phyloP scores from a whole-genome alignment of 129 eudicot genomes.

The Helianthus tuberosus region DNA sequence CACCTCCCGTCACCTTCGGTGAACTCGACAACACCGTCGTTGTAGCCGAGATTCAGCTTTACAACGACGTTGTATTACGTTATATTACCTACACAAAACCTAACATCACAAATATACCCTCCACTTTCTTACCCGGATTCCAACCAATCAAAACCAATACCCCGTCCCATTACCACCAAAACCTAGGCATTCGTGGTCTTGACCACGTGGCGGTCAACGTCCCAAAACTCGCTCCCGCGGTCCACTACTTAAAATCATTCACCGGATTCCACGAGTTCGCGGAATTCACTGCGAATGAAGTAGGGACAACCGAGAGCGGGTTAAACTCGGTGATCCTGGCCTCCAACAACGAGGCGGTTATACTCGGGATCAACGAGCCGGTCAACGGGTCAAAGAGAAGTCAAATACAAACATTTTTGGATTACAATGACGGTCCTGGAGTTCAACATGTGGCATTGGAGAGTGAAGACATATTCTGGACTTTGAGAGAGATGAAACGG shows the following conservation, averaged over 20 bases:
- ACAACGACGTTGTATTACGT: conserved; percentile 68
- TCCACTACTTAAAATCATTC: conserved; percentile 69
- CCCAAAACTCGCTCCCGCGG: conserved; percentile 53
- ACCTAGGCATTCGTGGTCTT: conserved; percentile 62
- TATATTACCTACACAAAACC: conserved; percentile 49
- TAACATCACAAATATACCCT: neutral
- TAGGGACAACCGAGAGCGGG: conserved; percentile 89
- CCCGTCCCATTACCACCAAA: conserved; percentile 31
- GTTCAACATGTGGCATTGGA: conserved; percentile 85
- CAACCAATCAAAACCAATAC: conserved; percentile 28
- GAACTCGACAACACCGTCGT: conserved; percentile 17
- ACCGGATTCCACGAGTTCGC: conserved; percentile 88
- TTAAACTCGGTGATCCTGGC: conserved; percentile 72
- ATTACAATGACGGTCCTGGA: conserved; percentile 92
- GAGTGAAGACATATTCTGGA: conserved; percentile 74
- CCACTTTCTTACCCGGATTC: conserved; percentile 65
- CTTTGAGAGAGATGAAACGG: conserved; percentile 80
- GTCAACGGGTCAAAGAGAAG: conserved; percentile 80
- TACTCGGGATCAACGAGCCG: conserved; percentile 78
- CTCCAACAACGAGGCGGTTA: conserved; percentile 63
- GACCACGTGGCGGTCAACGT: conserved; percentile 89
- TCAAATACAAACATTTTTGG: conserved; percentile 89
- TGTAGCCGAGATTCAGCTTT: conserved; percentile 65
- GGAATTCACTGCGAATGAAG: conserved; percentile 70
- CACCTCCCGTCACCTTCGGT: conserved; percentile 35